These are phyloP conservation scores for Lenwebbia sp. DNA, from an alignment of 345 rosid genomes.

Conservation along the genomic window DNA sequence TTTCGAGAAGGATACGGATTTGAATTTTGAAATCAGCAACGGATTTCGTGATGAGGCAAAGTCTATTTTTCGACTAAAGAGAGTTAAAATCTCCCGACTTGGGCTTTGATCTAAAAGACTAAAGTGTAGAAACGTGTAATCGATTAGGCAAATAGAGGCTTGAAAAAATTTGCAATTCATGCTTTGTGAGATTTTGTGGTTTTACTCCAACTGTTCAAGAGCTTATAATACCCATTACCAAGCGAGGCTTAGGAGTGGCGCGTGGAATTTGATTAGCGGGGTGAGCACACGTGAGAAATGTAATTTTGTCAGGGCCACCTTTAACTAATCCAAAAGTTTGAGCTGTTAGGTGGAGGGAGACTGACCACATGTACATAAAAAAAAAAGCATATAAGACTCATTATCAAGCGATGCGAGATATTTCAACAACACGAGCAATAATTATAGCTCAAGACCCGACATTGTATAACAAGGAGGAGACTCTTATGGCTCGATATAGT, in stretches of 20 bases:
- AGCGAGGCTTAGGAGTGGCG: accelerated
- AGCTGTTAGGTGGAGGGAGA: not conserved
- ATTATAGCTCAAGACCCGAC: not conserved
- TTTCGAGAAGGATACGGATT: not conserved
- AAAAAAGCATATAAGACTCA: not conserved
- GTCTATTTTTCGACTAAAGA: not conserved
- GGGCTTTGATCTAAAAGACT: not conserved
- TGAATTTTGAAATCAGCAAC: not conserved
- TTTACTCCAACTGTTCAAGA: accelerated
- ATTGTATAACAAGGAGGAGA: too few species aligned
- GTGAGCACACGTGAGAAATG: not conserved
- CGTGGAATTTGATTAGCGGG: accelerated
- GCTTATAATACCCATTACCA: not conserved
- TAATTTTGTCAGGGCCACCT: not conserved
- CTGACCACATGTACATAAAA: not conserved
- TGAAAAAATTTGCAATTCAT: not conserved
- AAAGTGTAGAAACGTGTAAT: not conserved
- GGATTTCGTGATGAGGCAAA: not conserved
- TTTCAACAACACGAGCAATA: not conserved
- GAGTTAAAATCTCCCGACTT: not conserved
- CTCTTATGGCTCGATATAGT: too few species aligned
- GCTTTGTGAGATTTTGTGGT: not conserved
- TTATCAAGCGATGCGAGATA: not conserved
- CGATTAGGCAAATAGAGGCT: too few species aligned
- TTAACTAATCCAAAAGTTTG: not conserved